Percentiles rank a stretch among this genome's conserved stretches.
Evolutionary conservation across 495 filamentous ascomycete genomes (phyloP).

Genomic region (Beverwykella pulmonaria): DNA sequence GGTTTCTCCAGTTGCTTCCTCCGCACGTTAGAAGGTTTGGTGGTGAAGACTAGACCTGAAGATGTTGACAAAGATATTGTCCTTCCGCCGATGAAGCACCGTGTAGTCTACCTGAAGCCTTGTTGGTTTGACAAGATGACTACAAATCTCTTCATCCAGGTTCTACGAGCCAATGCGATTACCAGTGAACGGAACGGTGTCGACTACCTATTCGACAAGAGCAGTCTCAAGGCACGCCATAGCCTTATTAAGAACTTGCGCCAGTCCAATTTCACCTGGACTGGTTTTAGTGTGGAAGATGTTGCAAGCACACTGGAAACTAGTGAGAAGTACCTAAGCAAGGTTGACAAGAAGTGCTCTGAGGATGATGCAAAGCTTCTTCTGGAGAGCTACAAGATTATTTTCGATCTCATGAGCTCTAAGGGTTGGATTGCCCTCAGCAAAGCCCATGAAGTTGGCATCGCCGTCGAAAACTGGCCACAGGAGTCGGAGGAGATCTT

Average conservation of each 20-base stretch:
- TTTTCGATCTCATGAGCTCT: constrained; percentile 61
- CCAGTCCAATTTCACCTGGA: constrained; percentile 89
- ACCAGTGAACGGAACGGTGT: constrained; percentile 81
- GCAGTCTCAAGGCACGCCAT: constrained; percentile 64
- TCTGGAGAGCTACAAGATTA: constrained; percentile 62
- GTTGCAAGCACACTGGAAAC: constrained; percentile 64
- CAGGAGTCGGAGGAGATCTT: constrained; percentile 58
- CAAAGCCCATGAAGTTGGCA: constrained; percentile 72
- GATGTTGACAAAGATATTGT: constrained; percentile 66
- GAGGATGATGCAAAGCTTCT: constrained; percentile 63
- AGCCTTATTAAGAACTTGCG: constrained; percentile 75
- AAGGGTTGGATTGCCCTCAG: constrained; percentile 67
- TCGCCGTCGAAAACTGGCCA: constrained; percentile 66
- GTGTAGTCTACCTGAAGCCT: constrained; percentile 72
- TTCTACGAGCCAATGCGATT: constrained; percentile 80
- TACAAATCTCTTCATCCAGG: constrained; percentile 80
- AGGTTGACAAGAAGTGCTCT: constrained; percentile 56
- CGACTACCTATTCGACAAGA: constrained; percentile 86
- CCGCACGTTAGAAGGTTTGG: constrained; percentile 70
- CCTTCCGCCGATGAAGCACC: constrained; percentile 71
- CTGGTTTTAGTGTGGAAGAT: constrained; percentile 67
- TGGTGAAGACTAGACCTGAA: constrained; percentile 75
- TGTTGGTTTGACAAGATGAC: constrained; percentile 81
- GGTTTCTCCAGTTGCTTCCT: constrained; percentile 60
- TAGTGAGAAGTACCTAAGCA: constrained; percentile 64